These are phyloP conservation scores for Jackrogersella minutella DNA, from an alignment of 495 filamentous ascomycete species.

Conservation along the genomic window DNA sequence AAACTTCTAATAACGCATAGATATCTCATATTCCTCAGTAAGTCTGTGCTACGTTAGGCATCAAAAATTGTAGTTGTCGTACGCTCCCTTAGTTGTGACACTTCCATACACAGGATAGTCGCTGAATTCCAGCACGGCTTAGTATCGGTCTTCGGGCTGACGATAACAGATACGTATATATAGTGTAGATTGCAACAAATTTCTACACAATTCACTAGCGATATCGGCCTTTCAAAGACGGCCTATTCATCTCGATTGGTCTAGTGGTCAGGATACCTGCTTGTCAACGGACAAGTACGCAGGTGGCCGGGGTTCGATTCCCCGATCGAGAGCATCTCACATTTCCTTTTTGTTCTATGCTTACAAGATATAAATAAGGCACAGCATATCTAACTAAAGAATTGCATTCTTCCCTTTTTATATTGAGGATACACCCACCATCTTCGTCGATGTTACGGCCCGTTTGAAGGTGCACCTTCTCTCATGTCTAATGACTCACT, in stretches of 20 bases:
- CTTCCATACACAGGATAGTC: not conserved
- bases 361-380: conserved; percentile 2
- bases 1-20: too few species aligned
- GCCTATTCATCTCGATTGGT: conserved; percentile 36
- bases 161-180: too few species aligned
- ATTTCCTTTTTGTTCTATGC: conserved; percentile 6
- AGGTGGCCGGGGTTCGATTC: conserved; percentile 56
- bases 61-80: too few species aligned
- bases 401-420: not conserved
- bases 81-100: too few species aligned
- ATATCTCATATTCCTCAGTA: too few species aligned
- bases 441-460: too few species aligned
- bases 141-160: too few species aligned
- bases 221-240: conserved; percentile 11
- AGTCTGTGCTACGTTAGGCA: too few species aligned
- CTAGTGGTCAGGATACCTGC: conserved; percentile 45
- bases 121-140: not conserved
- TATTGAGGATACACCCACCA: too few species aligned
- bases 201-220: conserved; percentile 11
- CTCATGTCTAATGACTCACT: not conserved
- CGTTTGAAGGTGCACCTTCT: not conserved
- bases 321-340: conserved; percentile 46
- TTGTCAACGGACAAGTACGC: conserved; percentile 41
- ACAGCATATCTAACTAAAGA: not conserved
- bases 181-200: too few species aligned